Evolutionary conservation across 495 filamentous ascomycete species (phyloP), one percentile per base, ranked within the genome.

Genomic region (Neurospora hispaniola): DNA sequence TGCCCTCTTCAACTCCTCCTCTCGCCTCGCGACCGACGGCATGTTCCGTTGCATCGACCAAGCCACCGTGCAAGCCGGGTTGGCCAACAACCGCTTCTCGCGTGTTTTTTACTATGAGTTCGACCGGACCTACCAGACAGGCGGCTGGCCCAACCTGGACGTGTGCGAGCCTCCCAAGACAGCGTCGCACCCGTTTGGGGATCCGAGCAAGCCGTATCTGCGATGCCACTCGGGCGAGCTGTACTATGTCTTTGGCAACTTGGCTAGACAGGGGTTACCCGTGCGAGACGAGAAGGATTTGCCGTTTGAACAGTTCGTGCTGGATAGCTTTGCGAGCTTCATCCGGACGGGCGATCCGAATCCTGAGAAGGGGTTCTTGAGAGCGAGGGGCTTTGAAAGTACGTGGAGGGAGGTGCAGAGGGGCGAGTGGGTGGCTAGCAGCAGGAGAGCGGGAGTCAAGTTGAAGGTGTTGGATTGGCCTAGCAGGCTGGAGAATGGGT

Each of bases 11-110:
- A 85, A 84, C 54, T 75, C 78, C 72, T 73, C 80, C 43, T 75
- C 83, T 4, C 81, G 82, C 14, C 79, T 86, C 23, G 80, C 84
- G 20, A 88, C 85, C 3, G 85, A 88, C 75, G 81, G 78, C 40
- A 79, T 83, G 42, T 87, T 87, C 79, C 80, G 85, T n/a, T 88
- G 86, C 75, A 75, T 84, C 27, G 81, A 80, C 78, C 81, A 86
- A 46, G 83, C 84, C 18, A 87, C 86, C 12, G 82, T 81, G n/a
- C 79, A 78, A 73, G 75, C 80, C 1, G 81, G 74, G 23, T 69
- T 81, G 39, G 6, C 71, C 18, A 77, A 81, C 74, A 73, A 59
- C 54, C 78, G 79, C 70, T 71, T 86, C 76, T 35, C 74, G 12
- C 16, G 74, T 70, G 75, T 82, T 18, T 87, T 80, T 71, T 85